Evolutionary conservation across 2,329 filamentous ascomycete genomes (phyloP), one percentile per base, ranked within the genome.

Genomic region (Cladosporium halotolerans): DNA sequence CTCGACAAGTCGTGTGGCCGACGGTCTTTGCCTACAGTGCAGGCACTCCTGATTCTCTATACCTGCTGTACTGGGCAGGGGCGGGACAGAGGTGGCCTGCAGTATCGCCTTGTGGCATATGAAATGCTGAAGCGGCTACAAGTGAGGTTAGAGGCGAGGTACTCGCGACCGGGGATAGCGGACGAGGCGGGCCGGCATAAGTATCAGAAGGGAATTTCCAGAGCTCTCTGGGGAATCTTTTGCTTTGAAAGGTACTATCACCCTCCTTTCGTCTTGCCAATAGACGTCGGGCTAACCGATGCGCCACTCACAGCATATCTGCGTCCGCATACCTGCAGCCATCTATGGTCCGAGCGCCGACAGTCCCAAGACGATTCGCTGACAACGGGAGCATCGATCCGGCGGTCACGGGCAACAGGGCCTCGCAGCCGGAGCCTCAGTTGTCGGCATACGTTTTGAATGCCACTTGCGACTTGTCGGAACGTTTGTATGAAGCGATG

Each of bases 341-440:
- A 9, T 43, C 48, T 16, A 16, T 51, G 33, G 48, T 51, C 16
- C 40, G 32, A 31, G 48, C 40, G 16, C 48, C 48, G 13, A 44
- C 48, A 9, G 44, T 51, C 39, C 48, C 48, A 23, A 40, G 40
- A 33, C 32, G 48, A 9, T 51, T 51, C 14, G 48, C 38, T 10
- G 48, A 51, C 32, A 51, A 51, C 18, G 48, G 48, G 38, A 44
- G 39, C 48, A 44, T 51, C 48, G 48, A 51, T 38, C 48, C 48
- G 9, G 48, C 48, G 2, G 48, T 51, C 13, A 51, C 48, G 11
- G 48, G 48, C 18, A 40, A 51, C 13, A 31, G 40, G 19, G 40
- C 40, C 14, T 51, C 48, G 16, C 40, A 51, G n/a, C 48, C 48
- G 8, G 48, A 51, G 32, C 48, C 48, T 6, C 48, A 51, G 19